Conservation (phyloP, 805 yeast species). For the Nakazawaea ernobii region DNA sequence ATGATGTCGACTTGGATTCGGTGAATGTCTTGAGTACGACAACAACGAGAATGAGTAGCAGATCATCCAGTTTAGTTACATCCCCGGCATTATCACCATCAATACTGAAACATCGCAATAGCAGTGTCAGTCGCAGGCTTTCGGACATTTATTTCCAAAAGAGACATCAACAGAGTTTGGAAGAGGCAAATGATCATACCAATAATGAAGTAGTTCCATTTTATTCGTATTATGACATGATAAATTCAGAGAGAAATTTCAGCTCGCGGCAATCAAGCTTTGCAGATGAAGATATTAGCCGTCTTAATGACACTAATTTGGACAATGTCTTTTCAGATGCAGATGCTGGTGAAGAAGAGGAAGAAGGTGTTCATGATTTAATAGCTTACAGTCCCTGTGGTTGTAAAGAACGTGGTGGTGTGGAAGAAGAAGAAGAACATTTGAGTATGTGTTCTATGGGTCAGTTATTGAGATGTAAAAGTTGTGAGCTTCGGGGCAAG, state of each 20-base stretch:
- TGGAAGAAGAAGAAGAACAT: conserved; percentile 7
- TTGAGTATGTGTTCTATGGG: conserved; percentile 22
- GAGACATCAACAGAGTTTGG: background rate
- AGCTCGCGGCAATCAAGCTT: background rate
- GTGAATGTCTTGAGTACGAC: conserved; percentile 52
- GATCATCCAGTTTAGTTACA: background rate
- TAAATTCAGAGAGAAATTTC: background rate
- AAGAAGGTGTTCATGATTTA: background rate
- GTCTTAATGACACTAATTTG: background rate
- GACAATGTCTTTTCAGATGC: background rate
- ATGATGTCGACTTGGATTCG: conserved; percentile 53
- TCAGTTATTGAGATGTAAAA: conserved; percentile 18
- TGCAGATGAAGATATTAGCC: background rate
- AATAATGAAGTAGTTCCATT: conserved; percentile 1
- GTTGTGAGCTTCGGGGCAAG: conserved; percentile 13
- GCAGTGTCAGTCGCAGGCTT: no score
- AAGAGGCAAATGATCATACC: background rate
- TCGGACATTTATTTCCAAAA: conserved; percentile 3
- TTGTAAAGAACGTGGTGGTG: background rate
- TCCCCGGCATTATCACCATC: background rate
- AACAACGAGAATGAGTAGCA: background rate
- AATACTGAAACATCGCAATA: no score
- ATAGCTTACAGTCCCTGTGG: background rate
- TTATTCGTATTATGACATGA: conserved; percentile 9
- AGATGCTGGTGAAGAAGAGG: conserved; percentile 6